These are phyloP conservation scores for Draba incana DNA, from an alignment of 345 rosid genomes.

Conservation along the genomic window DNA sequence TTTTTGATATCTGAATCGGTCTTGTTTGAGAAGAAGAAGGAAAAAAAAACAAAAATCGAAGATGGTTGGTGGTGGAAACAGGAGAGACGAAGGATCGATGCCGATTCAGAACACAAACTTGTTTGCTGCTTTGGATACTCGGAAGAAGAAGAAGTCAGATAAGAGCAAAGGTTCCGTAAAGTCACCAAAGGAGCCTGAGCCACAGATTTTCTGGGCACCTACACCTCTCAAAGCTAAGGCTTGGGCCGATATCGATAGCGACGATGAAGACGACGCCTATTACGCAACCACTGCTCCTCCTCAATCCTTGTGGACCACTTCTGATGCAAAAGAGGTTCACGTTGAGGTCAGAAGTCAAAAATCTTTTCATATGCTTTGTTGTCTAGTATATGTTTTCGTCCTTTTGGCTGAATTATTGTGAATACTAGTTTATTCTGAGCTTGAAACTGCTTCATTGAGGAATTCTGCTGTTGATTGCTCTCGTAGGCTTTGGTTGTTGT, in stretches of 20 bases:
- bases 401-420: too few species aligned
- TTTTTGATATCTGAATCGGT: conserved; percentile 11
- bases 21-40: conserved; percentile 23
- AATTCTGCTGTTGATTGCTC: conserved; percentile 6
- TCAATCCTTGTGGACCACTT: conserved; percentile 44
- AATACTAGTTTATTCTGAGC: too few species aligned
- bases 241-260: conserved; percentile 67
- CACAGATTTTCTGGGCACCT: conserved; percentile 60
- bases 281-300: conserved; percentile 60
- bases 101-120: conserved; percentile 60
- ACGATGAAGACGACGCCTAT: conserved; percentile 58
- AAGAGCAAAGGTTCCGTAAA: conserved; percentile 46
- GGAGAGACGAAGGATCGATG: conserved; percentile 60
- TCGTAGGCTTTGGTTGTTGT: conserved; percentile 1
- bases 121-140: conserved; percentile 61
- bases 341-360: conserved; percentile 42
- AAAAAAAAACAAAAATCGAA: neutral
- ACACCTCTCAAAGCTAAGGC: conserved; percentile 52
- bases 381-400: neutral
- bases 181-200: conserved; percentile 49
- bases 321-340: conserved; percentile 38
- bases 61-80: conserved; percentile 58
- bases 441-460: neutral
- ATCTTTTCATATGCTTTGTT: conserved; percentile 6
- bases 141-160: conserved; percentile 56